phyloP scores from a whole-genome alignment of 2,329 filamentous ascomycete species.

The Chalaropsis ovoidea region DNA sequence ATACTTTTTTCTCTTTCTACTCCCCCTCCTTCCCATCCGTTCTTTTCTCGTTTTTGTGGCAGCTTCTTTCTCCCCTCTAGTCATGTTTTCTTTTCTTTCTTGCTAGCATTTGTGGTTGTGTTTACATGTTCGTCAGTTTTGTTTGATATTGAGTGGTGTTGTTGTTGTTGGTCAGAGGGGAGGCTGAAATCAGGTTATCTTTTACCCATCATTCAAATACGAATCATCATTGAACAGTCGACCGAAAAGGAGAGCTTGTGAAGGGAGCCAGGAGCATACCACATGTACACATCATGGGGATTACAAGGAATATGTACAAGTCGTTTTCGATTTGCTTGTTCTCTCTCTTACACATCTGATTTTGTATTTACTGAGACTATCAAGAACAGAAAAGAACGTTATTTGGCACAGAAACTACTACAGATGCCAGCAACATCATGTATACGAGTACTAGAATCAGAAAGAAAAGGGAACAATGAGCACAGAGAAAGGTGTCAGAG shows the following conservation, averaged over 20 bases:
- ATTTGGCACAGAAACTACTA: too few relatives aligned
- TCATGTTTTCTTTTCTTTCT: slow-evolving; percentile 8
- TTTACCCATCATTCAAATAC: slow-evolving; percentile 2
- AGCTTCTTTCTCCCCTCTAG: background rate
- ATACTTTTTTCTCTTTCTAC: slow-evolving; percentile 29
- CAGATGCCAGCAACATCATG: too few relatives aligned
- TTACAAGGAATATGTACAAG: too few relatives aligned
- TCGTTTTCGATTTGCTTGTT: too few relatives aligned
- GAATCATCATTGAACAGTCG: background rate
- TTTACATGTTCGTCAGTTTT: background rate
- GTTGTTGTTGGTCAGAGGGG: background rate
- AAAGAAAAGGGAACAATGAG: background rate
- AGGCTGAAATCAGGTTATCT: background rate
- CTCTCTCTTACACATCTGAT: too few relatives aligned
- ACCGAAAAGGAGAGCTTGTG: background rate
- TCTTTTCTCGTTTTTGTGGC: background rate
- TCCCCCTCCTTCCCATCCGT: slow-evolving; percentile 18
- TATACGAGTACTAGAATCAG: too few relatives aligned
- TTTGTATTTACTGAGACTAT: too few relatives aligned
- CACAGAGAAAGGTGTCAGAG: background rate
- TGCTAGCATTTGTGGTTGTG: background rate
- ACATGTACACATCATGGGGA: too few relatives aligned
- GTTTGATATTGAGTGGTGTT: background rate
- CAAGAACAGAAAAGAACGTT: too few relatives aligned
- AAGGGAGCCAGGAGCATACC: too few relatives aligned